Percentiles rank a stretch among this genome's conserved stretches.
These are phyloP conservation scores for Hypomyces rosellus DNA, from an alignment of 2,329 filamentous ascomycete species.

Conservation along the genomic window DNA sequence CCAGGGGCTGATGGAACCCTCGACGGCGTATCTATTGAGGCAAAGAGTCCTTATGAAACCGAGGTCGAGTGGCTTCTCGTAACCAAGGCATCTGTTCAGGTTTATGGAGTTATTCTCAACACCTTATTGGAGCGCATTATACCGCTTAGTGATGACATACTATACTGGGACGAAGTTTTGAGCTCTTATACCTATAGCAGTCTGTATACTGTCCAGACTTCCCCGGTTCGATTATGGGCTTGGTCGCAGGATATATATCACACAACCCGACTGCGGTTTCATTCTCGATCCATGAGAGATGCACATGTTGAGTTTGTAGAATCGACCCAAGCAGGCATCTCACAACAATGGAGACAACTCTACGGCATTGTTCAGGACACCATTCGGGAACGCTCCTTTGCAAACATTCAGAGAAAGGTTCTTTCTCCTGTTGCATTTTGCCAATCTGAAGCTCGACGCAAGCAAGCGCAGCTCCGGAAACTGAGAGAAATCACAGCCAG, in stretches of 20 bases:
- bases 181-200: conserved; percentile 71
- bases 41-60: conserved; percentile 53
- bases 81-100: conserved; percentile 87
- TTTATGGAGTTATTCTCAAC: conserved; percentile 74
- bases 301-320: conserved; percentile 28
- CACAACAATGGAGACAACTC: conserved; percentile 59
- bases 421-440: conserved; percentile 73
- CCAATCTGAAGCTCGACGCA: conserved; percentile 66
- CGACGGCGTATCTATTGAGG: conserved; percentile 18
- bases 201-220: conserved; percentile 81
- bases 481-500: conserved; percentile 77
- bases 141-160: conserved; percentile 77
- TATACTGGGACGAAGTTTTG: conserved; percentile 92
- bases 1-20: conserved; percentile 27
- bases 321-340: conserved; percentile 33
- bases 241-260: conserved; percentile 65
- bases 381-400: conserved; percentile 64
- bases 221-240: conserved; percentile 66
- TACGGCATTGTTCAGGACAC: conserved; percentile 75
- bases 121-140: conserved; percentile 77
- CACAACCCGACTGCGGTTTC: conserved; percentile 48
- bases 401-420: conserved; percentile 63
- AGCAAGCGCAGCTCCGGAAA: conserved; percentile 64
- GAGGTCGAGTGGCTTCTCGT: conserved; percentile 88
- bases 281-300: conserved; percentile 23